A percentile compares a stretch with the other conserved stretches of the same genome.
Evolutionary conservation across 345 rosid species (phyloP).

Genomic region (Trapa incisa): DNA sequence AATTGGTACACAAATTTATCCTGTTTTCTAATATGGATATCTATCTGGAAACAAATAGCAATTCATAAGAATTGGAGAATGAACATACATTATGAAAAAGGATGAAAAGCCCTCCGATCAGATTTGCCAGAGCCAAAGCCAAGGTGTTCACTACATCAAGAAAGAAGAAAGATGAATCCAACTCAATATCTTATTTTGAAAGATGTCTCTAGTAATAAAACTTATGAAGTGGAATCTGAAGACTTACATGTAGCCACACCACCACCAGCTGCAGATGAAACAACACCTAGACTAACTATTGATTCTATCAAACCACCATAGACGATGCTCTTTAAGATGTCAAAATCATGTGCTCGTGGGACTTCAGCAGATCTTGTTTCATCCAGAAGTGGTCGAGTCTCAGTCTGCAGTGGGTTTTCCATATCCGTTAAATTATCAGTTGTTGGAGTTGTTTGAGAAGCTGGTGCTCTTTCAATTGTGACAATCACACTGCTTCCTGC

Average conservation of each 20-base stretch:
- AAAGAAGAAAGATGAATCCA: not conserved
- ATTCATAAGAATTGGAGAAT: constrained; percentile 3
- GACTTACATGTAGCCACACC: constrained; percentile 66
- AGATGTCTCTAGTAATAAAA: not conserved
- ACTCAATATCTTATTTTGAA: not conserved
- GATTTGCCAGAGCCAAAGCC: constrained; percentile 71
- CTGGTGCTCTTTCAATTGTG: not conserved
- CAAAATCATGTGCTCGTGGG: constrained; percentile 23
- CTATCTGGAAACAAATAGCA: not conserved
- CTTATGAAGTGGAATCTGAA: constrained; percentile 1
- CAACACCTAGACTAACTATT: constrained; percentile 62
- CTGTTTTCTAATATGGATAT: not conserved
- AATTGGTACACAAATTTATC: not conserved
- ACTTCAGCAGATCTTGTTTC: constrained; percentile 10
- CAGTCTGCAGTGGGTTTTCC: constrained; percentile 6
- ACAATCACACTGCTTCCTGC: constrained; percentile 15
- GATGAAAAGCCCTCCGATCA: constrained; percentile 62
- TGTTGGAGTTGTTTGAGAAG: not conserved
- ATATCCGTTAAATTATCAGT: constrained; percentile 2
- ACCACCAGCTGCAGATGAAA: constrained; percentile 80
- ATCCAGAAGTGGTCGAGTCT: constrained; percentile 5
- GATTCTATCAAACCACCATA: constrained; percentile 81
- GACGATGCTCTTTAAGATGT: constrained; percentile 67
- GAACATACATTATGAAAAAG: constrained; percentile 53
- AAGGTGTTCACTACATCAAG: constrained; percentile 61